Evolutionary conservation across 139 green algal species (phyloP), one percentile per base, ranked within the genome.

Genomic region (Microglena sp.): DNA sequence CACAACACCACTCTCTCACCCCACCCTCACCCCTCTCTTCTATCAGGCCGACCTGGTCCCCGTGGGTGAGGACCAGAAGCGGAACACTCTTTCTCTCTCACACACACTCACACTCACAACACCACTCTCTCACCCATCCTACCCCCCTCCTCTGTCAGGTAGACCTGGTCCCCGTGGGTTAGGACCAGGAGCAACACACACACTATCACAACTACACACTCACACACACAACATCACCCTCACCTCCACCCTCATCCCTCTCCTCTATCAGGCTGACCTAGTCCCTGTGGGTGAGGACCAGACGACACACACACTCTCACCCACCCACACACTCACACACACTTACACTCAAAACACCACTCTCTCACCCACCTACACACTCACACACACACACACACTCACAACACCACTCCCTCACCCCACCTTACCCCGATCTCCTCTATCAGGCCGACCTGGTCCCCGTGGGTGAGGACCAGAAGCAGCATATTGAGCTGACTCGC

Each of bases 111-210:
- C n/a, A n/a, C n/a, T n/a, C n/a, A n/a, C n/a, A n/a, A n/a, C n/a
- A n/a, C n/a, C n/a, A n/a, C n/a, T n/a, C n/a, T n/a, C n/a, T n/a
- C n/a, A n/a, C n/a, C n/a, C n/a, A n/a, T n/a, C 18, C 43, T n/a
- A 4, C 3, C 32, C 22, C 6, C 22, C 5, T 4, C 4, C 54
- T 2, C 46, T 44, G 29, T 2, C 86, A 96, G 87, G 80, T 88
- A 11, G 92, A 98, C 73, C 73, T 98, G 27, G 93, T 99, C 54
- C 93, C 93, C 1, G 93, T 99, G 43, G 93, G 92, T 1, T 92
- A 97, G 72, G 93, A 99, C 68, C 92, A 99, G 84, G 87, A 87
- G 79, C 94, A 99, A 86, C 94, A 99, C 78, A 66, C n/a, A n/a
- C n/a, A n/a, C n/a, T n/a, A n/a, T n/a, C n/a, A n/a, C n/a, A n/a